These are phyloP conservation scores for Pseudocercospora fuligena DNA, from an alignment of 2,329 filamentous ascomycete genomes.

Conservation along the genomic window DNA sequence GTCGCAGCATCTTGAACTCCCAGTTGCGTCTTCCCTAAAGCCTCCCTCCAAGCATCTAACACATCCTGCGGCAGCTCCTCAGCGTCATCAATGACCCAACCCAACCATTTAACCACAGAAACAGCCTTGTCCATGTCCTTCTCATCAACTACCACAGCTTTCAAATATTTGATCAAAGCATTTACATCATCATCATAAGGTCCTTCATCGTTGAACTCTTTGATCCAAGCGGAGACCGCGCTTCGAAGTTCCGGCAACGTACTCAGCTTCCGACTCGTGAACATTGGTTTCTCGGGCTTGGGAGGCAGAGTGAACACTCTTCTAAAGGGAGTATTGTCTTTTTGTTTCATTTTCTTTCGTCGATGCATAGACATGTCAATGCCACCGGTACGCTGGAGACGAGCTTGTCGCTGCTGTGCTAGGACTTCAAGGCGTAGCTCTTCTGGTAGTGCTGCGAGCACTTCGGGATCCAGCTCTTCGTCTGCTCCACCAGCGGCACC, in stretches of 20 bases:
- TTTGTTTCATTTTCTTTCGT: constrained; percentile 30
- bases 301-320: constrained; percentile 55
- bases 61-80: constrained; percentile 26
- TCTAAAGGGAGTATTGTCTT: constrained; percentile 39
- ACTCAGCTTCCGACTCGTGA: constrained; percentile 64
- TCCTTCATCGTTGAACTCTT: constrained; percentile 71
- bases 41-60: constrained; percentile 42
- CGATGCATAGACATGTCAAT: constrained; percentile 43
- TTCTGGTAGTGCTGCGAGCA: constrained; percentile 81
- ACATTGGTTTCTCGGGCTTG: constrained; percentile 60
- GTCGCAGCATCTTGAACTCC: constrained; percentile 50
- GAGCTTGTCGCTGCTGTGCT: constrained; percentile 69
- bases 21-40: constrained; percentile 47
- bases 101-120: constrained; percentile 69
- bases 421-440: constrained; percentile 80
- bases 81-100: constrained; percentile 44
- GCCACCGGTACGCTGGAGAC: constrained; percentile 58
- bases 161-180: constrained; percentile 74
- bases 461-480: constrained; percentile 67
- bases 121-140: constrained; percentile 76
- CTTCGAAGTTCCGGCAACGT: constrained; percentile 68
- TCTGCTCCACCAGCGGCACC: constrained; percentile 43
- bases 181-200: constrained; percentile 80
- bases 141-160: constrained; percentile 74
- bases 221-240: constrained; percentile 77